Evolutionary conservation across 441 rosid species (phyloP), one percentile per base, ranked within the genome.

Genomic region (Erodium trifolium): DNA sequence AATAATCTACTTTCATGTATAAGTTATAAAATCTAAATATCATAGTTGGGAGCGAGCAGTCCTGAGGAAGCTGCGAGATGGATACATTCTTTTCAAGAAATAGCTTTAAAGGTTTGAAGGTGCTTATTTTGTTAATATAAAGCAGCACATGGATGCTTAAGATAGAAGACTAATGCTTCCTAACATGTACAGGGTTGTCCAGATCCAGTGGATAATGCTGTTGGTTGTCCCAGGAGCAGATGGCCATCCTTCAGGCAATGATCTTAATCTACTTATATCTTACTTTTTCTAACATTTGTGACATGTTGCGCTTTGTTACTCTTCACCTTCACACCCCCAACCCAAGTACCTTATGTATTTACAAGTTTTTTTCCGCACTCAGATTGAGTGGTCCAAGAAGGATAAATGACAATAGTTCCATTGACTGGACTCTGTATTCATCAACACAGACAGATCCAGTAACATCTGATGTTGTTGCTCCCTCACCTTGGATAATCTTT

Each of bases 1-100:
- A 65, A 45, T 55, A 27, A 43, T 13, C 64, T 65, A 35, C 63
- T 78, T 79, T 74, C 29, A 41, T 75, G 60, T 74, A 76, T 82
- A 75, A 80, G 74, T 70, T 72, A 62, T 64, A 71, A 67, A 73
- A 73, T 80, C 71, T 75, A 67, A 72, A 76, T 75, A 60, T 75
- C 74, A 66, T 80, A 93, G 99, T 76, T 93, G 78, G 99, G 99
- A 86, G 97, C 99, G 75, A 85, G 89, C 77, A 86, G 99, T 75
- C 92, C 99, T 51, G 96, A 93, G 72, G 99, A 91, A 82, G 99
- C 97, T 72, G 99, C 96, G 60, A 86, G 84, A 78, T 93, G 99
- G 99, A 93, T 93, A 75, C 95, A 82, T 78, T 83, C 84, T 23
- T 82, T 93, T 49, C 88, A 89, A 77, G 90, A 91, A 74, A 83